phyloP scores from a whole-genome alignment of 2,329 filamentous ascomycete genomes.

The Arthrobotrys megalospora region DNA sequence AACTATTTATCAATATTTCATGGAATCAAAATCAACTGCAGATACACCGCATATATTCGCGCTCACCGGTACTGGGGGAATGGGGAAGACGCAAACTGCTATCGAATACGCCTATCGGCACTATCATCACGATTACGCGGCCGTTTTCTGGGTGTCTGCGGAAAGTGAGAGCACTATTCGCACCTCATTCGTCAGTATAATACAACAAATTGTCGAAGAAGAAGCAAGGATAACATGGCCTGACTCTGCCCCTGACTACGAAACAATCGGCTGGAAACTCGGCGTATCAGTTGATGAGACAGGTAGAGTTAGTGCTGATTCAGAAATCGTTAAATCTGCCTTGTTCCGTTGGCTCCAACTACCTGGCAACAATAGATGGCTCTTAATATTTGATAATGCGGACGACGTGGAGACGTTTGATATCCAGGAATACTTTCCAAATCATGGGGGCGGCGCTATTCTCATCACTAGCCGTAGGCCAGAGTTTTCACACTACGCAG shows the following conservation, averaged over 20 bases:
- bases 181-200: not conserved
- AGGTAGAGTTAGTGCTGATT: not conserved
- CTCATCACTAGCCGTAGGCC: too few species aligned
- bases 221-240: slow-evolving; percentile 16
- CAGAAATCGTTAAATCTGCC: not conserved
- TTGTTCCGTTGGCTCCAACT: not conserved
- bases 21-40: not conserved
- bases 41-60: slow-evolving; percentile 1
- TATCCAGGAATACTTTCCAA: too few species aligned
- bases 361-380: too few species aligned
- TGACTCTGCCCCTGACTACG: slow-evolving; percentile 14
- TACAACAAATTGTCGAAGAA: slow-evolving; percentile 24
- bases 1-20: slow-evolving; percentile 13
- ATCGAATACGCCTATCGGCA: slow-evolving; percentile 62
- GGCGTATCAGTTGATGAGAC: slow-evolving; percentile 22
- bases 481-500: too few species aligned
- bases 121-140: slow-evolving; percentile 56
- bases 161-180: slow-evolving; percentile 28
- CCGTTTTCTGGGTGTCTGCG: slow-evolving; percentile 64
- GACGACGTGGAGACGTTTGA: too few species aligned
- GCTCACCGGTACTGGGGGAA: slow-evolving; percentile 31
- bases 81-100: slow-evolving; percentile 64
- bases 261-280: slow-evolving; percentile 26
- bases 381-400: too few species aligned
- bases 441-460: too few species aligned